A percentile compares a stretch with the other conserved stretches of the same genome.
Conservation (phyloP, 257 asterid species). For the Plectranthus barbatus region DNA sequence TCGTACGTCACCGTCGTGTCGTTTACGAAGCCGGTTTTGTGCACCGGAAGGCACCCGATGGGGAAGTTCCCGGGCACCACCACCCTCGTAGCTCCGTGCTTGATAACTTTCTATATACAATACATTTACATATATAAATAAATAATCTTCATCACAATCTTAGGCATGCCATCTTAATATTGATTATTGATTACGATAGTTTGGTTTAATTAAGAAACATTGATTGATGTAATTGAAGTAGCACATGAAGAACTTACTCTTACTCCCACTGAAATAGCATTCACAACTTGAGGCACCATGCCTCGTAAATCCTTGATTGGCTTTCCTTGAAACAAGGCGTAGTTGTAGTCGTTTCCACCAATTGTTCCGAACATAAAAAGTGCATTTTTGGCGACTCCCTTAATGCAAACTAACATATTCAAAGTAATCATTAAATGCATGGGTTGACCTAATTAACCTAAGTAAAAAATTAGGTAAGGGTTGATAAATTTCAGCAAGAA, state of each 20-base stretch:
- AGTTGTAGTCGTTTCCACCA: constrained; percentile 21
- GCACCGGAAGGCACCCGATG: constrained; percentile 15
- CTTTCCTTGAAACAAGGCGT: constrained; percentile 8
- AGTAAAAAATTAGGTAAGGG: no score
- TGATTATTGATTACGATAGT: no score
- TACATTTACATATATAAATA: no score
- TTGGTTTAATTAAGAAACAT: no score
- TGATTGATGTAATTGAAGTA: no score
- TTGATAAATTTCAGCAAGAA: no score
- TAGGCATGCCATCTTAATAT: no score
- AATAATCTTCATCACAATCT: no score
- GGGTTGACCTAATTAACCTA: no score
- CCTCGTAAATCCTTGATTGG: constrained; percentile 2
- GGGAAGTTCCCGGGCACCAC: constrained; percentile 22
- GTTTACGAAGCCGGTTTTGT: not conserved
- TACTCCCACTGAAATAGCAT: not conserved
- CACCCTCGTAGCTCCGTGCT: not conserved
- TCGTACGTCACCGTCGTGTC: not conserved
- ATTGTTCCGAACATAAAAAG: constrained; percentile 23
- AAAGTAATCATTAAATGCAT: not conserved
- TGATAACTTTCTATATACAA: no score
- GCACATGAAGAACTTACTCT: not conserved
- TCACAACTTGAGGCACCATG: constrained; percentile 11
- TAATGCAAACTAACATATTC: not conserved
- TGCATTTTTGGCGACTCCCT: constrained; percentile 2